Percentiles rank a stretch among this genome's conserved stretches.
These are phyloP conservation scores for Calamus simplicifolius DNA, from an alignment of 176 grass and related monocot species.

Conservation along the genomic window DNA sequence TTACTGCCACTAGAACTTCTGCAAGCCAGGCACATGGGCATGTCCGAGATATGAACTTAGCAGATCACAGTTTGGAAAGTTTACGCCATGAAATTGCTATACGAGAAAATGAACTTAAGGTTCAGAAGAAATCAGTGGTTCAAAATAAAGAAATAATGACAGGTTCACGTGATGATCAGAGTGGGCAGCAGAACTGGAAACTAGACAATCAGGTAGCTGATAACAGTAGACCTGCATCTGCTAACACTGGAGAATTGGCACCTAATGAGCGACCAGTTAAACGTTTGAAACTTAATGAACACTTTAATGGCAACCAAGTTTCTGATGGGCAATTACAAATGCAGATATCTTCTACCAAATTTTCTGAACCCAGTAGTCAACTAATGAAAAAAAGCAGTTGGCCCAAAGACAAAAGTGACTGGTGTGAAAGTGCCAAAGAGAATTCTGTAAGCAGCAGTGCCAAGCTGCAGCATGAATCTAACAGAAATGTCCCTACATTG, in stretches of 20 bases:
- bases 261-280: constrained; percentile 38
- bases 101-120: constrained; percentile 75
- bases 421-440: constrained; percentile 18
- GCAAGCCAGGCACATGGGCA: constrained; percentile 29
- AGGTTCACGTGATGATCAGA: constrained; percentile 16
- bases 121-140: constrained; percentile 44
- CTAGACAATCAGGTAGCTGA: constrained; percentile 23
- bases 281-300: constrained; percentile 41
- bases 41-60: constrained; percentile 26
- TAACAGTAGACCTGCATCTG: constrained; percentile 24
- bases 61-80: constrained; percentile 51
- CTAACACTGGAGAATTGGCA: constrained; percentile 14
- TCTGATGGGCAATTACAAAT: constrained; percentile 19
- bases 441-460: constrained; percentile 5
- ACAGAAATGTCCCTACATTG: constrained; percentile 16
- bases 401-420: constrained; percentile 23
- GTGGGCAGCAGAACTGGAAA: constrained; percentile 30
- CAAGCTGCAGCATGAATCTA: constrained; percentile 9
- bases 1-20: constrained; percentile 31
- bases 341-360: constrained; percentile 27
- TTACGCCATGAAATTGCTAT: constrained; percentile 83
- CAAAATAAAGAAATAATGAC: constrained; percentile 21
- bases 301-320: constrained; percentile 25
- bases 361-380: constrained; percentile 21
- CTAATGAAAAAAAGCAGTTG: constrained; percentile 32